These are phyloP conservation scores for Picea glauca DNA, from an alignment of 75 land plant species.

Conservation along the genomic window DNA sequence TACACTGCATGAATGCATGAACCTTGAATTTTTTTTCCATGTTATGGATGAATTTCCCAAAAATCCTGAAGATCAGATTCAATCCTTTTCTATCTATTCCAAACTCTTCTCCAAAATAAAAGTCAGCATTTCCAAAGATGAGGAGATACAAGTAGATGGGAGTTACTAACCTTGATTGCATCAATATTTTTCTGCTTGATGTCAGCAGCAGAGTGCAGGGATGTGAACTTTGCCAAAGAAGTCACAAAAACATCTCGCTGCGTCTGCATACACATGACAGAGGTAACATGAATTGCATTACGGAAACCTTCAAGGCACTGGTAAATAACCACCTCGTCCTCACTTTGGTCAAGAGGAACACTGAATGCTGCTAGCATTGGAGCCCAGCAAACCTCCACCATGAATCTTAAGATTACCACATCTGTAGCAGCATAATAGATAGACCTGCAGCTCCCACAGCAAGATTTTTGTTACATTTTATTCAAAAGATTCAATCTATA, in stretches of 20 bases:
- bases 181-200: conserved; percentile 86
- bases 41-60: neutral
- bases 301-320: conserved; percentile 71
- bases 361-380: conserved; percentile 63
- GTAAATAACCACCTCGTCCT: conserved; percentile 45
- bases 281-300: conserved; percentile 72
- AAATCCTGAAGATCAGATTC: neutral
- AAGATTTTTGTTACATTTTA: no score
- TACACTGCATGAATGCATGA: neutral
- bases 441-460: no score
- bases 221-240: conserved; percentile 73
- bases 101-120: neutral
- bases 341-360: conserved; percentile 73
- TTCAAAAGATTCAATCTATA: no score
- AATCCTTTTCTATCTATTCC: neutral
- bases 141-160: neutral
- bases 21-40: neutral
- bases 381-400: conserved; percentile 68
- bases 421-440: conserved; percentile 27
- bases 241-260: conserved; percentile 86
- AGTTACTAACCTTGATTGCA: conserved; percentile 62
- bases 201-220: conserved; percentile 75
- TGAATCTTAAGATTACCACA: conserved; percentile 60
- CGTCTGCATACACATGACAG: conserved; percentile 77
- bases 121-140: neutral